Conservation (phyloP, 768 basidiomycete genomes). For the Boletus patriciae region DNA sequence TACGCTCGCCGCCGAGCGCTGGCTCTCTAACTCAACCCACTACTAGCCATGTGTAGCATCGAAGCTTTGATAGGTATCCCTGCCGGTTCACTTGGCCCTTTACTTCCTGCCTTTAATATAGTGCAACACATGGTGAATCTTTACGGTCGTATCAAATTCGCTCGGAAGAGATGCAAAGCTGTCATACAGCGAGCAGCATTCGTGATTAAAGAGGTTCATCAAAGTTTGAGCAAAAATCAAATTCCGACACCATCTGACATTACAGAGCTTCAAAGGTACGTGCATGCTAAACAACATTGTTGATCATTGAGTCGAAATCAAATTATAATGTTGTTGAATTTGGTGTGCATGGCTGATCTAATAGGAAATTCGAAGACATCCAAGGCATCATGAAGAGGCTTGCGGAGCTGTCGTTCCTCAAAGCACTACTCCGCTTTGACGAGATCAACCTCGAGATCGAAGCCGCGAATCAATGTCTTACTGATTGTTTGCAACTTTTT, state of each 20-base stretch:
- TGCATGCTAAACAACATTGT: not conserved
- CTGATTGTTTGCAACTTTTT: constrained; percentile 1
- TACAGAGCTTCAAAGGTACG: not conserved
- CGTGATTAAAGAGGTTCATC: constrained; percentile 1
- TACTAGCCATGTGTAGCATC: too few species aligned
- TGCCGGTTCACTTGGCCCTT: not conserved
- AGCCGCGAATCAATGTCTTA: not conserved
- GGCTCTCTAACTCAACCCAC: too few species aligned
- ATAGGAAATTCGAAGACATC: constrained; percentile 5
- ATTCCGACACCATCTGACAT: not conserved
- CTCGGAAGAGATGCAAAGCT: not conserved
- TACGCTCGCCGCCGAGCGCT: too few species aligned
- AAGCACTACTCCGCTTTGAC: constrained; percentile 2
- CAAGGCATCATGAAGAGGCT: not conserved
- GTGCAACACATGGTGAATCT: not conserved
- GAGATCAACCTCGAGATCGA: not conserved
- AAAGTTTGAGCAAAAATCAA: not conserved
- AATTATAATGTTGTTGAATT: too few species aligned
- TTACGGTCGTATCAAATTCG: not conserved
- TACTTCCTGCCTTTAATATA: not conserved
- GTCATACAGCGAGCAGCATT: constrained; percentile 2
- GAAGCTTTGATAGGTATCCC: too few species aligned
- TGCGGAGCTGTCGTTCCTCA: constrained; percentile 5
- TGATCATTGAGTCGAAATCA: too few species aligned
- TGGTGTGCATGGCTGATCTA: not conserved